Evolutionary conservation across 805 yeast genomes (phyloP), one percentile per base, ranked within the genome.

Genomic region (Saturnispora sanitii): DNA sequence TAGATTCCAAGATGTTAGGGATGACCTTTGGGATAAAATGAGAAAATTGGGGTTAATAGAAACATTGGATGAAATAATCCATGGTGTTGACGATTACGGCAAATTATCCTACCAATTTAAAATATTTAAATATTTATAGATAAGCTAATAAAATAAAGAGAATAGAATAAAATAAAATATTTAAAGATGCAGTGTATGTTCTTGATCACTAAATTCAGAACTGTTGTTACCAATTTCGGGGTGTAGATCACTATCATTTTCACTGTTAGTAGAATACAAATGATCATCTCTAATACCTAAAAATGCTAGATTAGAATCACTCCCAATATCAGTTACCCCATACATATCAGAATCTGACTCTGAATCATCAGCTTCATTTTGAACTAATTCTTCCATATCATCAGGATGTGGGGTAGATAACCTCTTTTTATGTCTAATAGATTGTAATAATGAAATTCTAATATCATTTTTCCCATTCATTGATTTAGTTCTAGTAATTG

Each of bases 61-160:
- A n/a, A 46, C 53, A 0, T 58, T 59, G 5, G 61, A 64, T 32
- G 68, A 61, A 9, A 51, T 57, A 3, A 86, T 82, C 44, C 60
- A 67, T 4, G 96, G 96, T 0, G 63, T 61, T 41, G 98, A 90
- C 54, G 96, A 88, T 55, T 88, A 86, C 66, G 96, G 96, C 0
- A 68, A 67, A 23, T 78, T 77, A 41, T 55, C 65, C 20, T 88
- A 78, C 52, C 57, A 75, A 31, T 75, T 72, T 56, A 73, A 69
- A 45, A 52, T 55, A 41, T 58, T 47, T 32, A 44, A 41, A 17
- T 52, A 28, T 23, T 15, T 20, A 25, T 25, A 32, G 25, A 5
- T 7, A 19, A 21, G 16, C 12, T 11, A 19, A 16, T 19, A 19
- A 11, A 12, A n/a, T n/a, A n/a, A n/a, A n/a, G n/a, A n/a, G n/a